phyloP scores from a whole-genome alignment of 768 basidiomycete species.

The Xerocomus spinulosus region DNA sequence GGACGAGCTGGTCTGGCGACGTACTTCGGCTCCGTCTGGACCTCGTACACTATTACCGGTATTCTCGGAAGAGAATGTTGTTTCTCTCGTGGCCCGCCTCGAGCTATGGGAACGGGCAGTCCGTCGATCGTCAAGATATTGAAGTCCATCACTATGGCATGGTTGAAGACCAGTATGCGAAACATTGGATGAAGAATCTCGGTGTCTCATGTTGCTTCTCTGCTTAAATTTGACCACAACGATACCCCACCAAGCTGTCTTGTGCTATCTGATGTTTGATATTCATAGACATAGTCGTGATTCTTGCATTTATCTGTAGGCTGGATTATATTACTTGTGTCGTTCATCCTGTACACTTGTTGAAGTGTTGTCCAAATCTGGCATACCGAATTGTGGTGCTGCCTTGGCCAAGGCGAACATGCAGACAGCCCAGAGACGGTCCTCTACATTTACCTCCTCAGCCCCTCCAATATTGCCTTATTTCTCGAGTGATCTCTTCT shows the following conservation, averaged over 20 bases:
- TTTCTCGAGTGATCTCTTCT: slow-evolving; percentile 30
- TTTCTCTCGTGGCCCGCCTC: slow-evolving; percentile 23
- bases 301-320: no score
- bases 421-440: slow-evolving; percentile 26
- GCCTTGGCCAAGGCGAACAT: no score
- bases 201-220: no score
- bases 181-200: no score
- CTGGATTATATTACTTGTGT: not conserved
- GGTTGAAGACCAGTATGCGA: not conserved
- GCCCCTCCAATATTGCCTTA: slow-evolving; percentile 1
- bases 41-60: slow-evolving; percentile 9
- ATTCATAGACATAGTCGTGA: not conserved
- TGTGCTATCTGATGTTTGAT: no score
- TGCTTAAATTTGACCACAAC: no score
- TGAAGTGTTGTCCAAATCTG: slow-evolving; percentile 4
- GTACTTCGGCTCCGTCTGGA: slow-evolving; percentile 9
- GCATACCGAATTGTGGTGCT: no score
- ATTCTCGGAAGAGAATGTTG: slow-evolving; percentile 25
- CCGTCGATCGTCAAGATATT: slow-evolving; percentile 16
- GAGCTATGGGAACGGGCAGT: slow-evolving; percentile 28
- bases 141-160: not conserved
- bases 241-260: slow-evolving; percentile 2
- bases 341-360: not conserved
- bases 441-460: slow-evolving; percentile 23
- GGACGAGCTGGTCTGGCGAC: slow-evolving; percentile 29